Base-by-base conservation (phyloP, 2,329 filamentous ascomycete genomes). In the Aspergillus texensis region DNA sequence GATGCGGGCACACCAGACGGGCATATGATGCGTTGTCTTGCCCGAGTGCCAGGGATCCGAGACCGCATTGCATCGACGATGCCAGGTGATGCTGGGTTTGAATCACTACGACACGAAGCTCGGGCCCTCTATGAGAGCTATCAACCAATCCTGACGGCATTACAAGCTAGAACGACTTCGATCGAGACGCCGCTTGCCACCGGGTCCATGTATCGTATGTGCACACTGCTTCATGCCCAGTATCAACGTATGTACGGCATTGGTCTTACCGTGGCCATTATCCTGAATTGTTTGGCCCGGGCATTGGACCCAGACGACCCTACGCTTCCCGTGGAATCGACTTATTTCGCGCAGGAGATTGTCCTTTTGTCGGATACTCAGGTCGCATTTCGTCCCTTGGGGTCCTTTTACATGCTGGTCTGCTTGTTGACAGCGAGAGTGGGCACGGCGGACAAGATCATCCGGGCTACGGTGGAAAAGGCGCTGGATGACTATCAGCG, bases 231-330 rank as follows among this genome's bases (percentile, higher is more conserved):
- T 11, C 69, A 72, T 56, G 72, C 74, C 4, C 72, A 77, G 60
- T 71, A 71, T 58, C 70, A 76, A 26, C 75, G 78, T 24, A 70
- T 70, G 16, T 77, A 79, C 62, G 72, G 69, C 2, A 61, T 79
- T 9, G 74, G 67, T 1, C 62, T 80, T 2, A 67, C 70, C 8
- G 69, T 78, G 16, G 70, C 68, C 1, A 66, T 75, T 0, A 67
- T 76, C 32, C 71, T 79, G 60, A 75, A 77, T 64, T 74, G 74
- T 62, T 61, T 79, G 48, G 64, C 77, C 26, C 56, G 69, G 59
- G 68, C 73, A 45, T 24, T 80, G 56, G 66, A 70, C n/a, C 45
- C 70, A 32, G 57, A 70, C 28, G 71, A 71, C 21, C 58, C 34
- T 1, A 36, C 60, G 0, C 61, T 72, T 2, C 43, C 41, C 6